Evolutionary conservation across 805 yeast species (phyloP).

Genomic region (Wickerhamomyces rabaulensis): DNA sequence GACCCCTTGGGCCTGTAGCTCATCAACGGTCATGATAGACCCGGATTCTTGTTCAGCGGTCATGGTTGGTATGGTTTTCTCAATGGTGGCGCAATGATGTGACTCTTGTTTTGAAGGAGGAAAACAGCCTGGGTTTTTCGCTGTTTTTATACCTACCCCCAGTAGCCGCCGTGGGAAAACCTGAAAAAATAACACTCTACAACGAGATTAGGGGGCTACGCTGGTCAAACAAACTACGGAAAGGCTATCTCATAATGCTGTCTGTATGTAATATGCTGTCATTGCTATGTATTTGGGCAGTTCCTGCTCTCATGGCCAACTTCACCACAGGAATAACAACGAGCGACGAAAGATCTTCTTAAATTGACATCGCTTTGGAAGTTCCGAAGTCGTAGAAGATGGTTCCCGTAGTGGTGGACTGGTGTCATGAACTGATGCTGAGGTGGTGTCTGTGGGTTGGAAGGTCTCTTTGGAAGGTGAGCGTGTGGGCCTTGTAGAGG

Average conservation of each 20-base stretch:
- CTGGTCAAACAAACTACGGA: neutral
- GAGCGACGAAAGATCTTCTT: neutral
- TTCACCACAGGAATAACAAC: conserved; percentile 14
- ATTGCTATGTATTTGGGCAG: conserved; percentile 3
- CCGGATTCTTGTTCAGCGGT: conserved; percentile 7
- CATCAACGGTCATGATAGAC: conserved; percentile 37
- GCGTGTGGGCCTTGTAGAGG: neutral
- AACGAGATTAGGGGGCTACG: too few species aligned
- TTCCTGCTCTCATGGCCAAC: conserved; percentile 13
- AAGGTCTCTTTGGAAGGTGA: neutral
- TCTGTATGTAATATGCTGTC: neutral
- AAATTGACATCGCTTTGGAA: neutral
- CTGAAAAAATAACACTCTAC: too few species aligned
- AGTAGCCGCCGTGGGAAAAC: neutral
- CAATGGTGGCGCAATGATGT: neutral
- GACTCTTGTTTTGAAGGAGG: too few species aligned
- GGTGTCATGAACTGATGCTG: neutral
- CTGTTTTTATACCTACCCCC: neutral
- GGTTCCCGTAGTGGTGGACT: conserved; percentile 8
- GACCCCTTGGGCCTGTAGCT: conserved; percentile 61
- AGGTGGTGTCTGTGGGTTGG: neutral
- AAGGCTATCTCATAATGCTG: neutral
- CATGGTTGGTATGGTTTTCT: conserved; percentile 3
- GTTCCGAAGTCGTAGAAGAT: conserved; percentile 7
- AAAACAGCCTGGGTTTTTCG: neutral